Evolutionary conservation across 208 protist genomes (phyloP).

Genomic region (Angomonas deanei): DNA sequence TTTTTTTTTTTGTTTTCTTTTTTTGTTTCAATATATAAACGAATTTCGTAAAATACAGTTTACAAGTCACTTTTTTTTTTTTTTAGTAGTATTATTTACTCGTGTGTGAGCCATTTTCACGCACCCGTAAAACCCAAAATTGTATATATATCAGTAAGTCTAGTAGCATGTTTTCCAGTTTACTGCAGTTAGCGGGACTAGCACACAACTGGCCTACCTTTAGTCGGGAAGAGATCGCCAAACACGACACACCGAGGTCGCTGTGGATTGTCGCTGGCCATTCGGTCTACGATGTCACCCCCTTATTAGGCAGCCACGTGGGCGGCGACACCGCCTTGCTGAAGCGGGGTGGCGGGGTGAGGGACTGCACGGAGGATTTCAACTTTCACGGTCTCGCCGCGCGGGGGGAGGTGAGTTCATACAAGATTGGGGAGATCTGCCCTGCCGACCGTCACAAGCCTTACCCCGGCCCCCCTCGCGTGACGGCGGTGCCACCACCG

Average conservation of each 20-base stretch:
- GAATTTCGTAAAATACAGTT: too few species aligned
- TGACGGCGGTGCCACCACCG: neutral
- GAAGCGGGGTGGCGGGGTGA: slow-evolving; percentile 57
- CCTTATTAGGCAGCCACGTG: slow-evolving; percentile 47
- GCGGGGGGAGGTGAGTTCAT: slow-evolving; percentile 21
- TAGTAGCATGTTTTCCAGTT: slow-evolving; percentile 15
- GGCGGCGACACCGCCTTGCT: slow-evolving; percentile 58
- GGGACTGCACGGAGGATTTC: slow-evolving; percentile 56
- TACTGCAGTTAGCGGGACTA: slow-evolving; percentile 39
- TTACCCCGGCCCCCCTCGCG: neutral
- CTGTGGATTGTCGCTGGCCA: slow-evolving; percentile 63
- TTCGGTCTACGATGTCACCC: slow-evolving; percentile 73
- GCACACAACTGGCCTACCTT: slow-evolving; percentile 38
- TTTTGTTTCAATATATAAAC: too few species aligned
- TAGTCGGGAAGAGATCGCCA: slow-evolving; percentile 50
- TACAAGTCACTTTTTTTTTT: slow-evolving; percentile 1
- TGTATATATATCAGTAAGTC: neutral
- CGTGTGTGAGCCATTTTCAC: neutral
- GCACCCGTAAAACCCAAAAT: neutral
- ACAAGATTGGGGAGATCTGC: slow-evolving; percentile 61
- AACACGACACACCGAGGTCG: slow-evolving; percentile 45
- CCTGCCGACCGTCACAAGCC: slow-evolving; percentile 12
- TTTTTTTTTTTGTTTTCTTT: slow-evolving; percentile 1
- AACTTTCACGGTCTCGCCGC: slow-evolving; percentile 51
- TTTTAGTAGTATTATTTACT: neutral